A percentile compares a stretch with the other conserved stretches of the same genome.
Evolutionary conservation across 2,329 filamentous ascomycete genomes (phyloP).

Genomic region (Microdochium trichocladiopsis): DNA sequence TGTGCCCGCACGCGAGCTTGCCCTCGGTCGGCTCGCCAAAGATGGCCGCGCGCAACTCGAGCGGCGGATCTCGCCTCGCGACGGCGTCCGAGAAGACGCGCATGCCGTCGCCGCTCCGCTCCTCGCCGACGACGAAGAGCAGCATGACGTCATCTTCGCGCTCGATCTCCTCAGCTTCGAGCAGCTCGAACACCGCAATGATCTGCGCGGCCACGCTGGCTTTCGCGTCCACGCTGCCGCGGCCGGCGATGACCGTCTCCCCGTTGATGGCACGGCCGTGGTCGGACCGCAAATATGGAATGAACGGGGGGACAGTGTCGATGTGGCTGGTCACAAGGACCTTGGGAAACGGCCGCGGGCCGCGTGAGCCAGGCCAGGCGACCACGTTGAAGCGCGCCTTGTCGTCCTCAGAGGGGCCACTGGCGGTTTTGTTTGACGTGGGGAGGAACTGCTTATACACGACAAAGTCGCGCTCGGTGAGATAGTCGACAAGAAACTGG

Average conservation of each 20-base stretch:
- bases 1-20: slow-evolving; percentile 84
- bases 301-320: slow-evolving; percentile 68
- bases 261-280: slow-evolving; percentile 28
- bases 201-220: slow-evolving; percentile 68
- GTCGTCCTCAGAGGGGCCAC: slow-evolving; percentile 6
- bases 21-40: slow-evolving; percentile 93
- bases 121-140: slow-evolving; percentile 74
- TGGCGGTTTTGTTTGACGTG: slow-evolving; percentile 17
- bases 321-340: slow-evolving; percentile 76
- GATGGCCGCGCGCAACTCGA: slow-evolving; percentile 58
- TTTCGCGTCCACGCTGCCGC: slow-evolving; percentile 69
- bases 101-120: slow-evolving; percentile 79
- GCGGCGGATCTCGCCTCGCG: slow-evolving; percentile 20
- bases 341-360: slow-evolving; percentile 40
- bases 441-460: slow-evolving; percentile 34
- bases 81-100: slow-evolving; percentile 34
- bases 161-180: slow-evolving; percentile 29
- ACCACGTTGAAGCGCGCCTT: slow-evolving; percentile 65
- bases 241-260: slow-evolving; percentile 56
- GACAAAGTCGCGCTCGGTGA: slow-evolving; percentile 40
- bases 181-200: slow-evolving; percentile 53
- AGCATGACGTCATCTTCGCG: slow-evolving; percentile 46
- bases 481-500: slow-evolving; percentile 59
- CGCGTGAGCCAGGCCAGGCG: slow-evolving; percentile 51
- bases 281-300: slow-evolving; percentile 56